Percentiles rank a stretch among this genome's conserved stretches.
Evolutionary conservation across 306 rosid species (phyloP).

Genomic region (Dalbergia oliveri): DNA sequence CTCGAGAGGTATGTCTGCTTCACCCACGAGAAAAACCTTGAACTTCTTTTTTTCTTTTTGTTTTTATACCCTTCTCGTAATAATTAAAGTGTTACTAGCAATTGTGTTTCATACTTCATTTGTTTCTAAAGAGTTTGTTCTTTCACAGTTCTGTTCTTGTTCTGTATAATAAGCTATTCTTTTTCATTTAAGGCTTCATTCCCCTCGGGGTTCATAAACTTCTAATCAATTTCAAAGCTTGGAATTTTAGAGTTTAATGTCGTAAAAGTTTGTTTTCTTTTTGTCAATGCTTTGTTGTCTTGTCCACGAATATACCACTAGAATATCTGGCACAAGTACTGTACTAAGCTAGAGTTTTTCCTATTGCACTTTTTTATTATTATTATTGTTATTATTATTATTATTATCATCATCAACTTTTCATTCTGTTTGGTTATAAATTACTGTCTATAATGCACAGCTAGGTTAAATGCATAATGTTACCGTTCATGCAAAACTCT

Average conservation of each 20-base stretch:
- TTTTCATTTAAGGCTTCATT: neutral
- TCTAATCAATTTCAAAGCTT: neutral
- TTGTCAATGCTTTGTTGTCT: slow-evolving; percentile 18
- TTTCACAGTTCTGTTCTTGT: neutral
- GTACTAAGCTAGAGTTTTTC: neutral
- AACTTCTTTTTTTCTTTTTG: slow-evolving; percentile 44
- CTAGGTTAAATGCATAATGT: slow-evolving; percentile 26
- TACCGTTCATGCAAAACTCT: neutral
- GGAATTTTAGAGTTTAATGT: slow-evolving; percentile 3
- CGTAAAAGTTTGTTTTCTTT: slow-evolving; percentile 26
- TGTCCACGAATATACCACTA: slow-evolving; percentile 22
- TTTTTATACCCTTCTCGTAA: neutral
- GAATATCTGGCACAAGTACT: slow-evolving; percentile 9
- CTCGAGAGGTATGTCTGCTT: slow-evolving; percentile 94
- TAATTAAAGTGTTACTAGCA: slow-evolving; percentile 26
- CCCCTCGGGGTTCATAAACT: neutral
- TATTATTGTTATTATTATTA: neutral
- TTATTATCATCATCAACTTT: no score
- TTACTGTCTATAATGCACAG: slow-evolving; percentile 28
- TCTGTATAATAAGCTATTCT: neutral
- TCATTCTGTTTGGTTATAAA: slow-evolving; percentile 39
- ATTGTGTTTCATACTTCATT: slow-evolving; percentile 6
- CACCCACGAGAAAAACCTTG: slow-evolving; percentile 52
- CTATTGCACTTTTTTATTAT: neutral
- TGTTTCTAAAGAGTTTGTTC: slow-evolving; percentile 24